Base-by-base conservation (phyloP, 2,329 filamentous ascomycete species). In the Colletotrichum shisoi region DNA sequence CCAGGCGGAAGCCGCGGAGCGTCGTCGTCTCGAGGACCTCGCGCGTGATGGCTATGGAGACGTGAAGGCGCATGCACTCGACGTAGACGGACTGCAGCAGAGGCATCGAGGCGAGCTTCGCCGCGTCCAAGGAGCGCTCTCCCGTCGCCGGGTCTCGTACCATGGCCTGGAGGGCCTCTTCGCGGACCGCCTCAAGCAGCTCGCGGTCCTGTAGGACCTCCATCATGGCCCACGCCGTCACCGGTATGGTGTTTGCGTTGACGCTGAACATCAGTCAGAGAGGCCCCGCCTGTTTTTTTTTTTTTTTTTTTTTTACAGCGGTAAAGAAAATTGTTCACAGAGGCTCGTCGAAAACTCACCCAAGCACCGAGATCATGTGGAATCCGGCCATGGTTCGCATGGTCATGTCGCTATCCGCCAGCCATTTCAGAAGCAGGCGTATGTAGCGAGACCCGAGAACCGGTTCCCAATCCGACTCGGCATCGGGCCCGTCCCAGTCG, bases 191-290 rank as follows among this genome's bases (percentile, higher is more conserved):
- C 2, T 53, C 13, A 2, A 74, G 64, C 0, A 77, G 67, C 1
- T 44, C 15, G 8, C 58, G 63, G 27, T 77, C 74, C 44, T 69
- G 58, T 19, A 74, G 62, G 2, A 75, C 39, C 31, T 77, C 73
- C 40, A 77, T 73, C 2, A 78, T 31, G 1, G 65, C 59, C 75
- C 75, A 78, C 0, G 70, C 69, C 4, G 72, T 68, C 0, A 74
- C 70, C 0, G 75, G 76, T 5, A 78, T 69, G 0, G 72, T 70
- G 51, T 77, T 77, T 6, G 72, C 70, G 37, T 76, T 74, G 24
- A 71, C 66, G 1, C 74, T 56, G 39, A 21, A 42, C 24, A 27
- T 27, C 24, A 8, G 27, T 62, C 5, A 51, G 44, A 40, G 13
- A 11, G n/a, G n/a, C n/a, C 2, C 13, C 17, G 5, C 3, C 2